Base-by-base conservation (phyloP, 495 filamentous ascomycete species). In the Bombardia bombarda region DNA sequence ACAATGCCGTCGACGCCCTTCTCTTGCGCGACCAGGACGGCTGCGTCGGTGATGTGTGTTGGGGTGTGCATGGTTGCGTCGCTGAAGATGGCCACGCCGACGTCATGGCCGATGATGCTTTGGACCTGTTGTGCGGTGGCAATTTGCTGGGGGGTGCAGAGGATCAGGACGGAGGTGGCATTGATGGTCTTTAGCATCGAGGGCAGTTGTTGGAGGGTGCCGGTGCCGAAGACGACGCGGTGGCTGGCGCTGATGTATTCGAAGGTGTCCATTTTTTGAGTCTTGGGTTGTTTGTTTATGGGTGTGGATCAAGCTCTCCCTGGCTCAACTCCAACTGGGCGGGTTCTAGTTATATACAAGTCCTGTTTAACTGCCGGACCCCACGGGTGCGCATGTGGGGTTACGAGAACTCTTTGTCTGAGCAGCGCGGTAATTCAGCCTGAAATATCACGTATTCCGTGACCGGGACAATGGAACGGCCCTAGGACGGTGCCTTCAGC, bases 401-500 rank as follows among this genome's bases (percentile, higher is more conserved):
- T 36, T 36, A 12, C 3, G 5, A 10, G 13, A 19, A n/a, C n/a
- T n/a, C n/a, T n/a, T n/a, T n/a, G n/a, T n/a, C n/a, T n/a, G n/a
- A n/a, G n/a, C n/a, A n/a, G n/a, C n/a, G n/a, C n/a, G n/a, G n/a
- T n/a, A n/a, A n/a, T n/a, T n/a, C n/a, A n/a, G n/a, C n/a, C n/a
- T n/a, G n/a, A n/a, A n/a, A n/a, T n/a, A n/a, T n/a, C n/a, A n/a
- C n/a, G n/a, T n/a, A n/a, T n/a, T n/a, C n/a, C n/a, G n/a, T n/a
- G n/a, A n/a, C n/a, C n/a, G n/a, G n/a, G n/a, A n/a, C n/a, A n/a
- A n/a, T 94, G 86, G 72, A 92, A 94, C 31, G 87, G 87, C 1
- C 87, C 87, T 2, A 92, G 75, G 23, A 94, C 83, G 4, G 87
- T 86, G 44, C 86, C 83, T 61, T 92, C 86, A 10, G 87, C 92